Conservation (phyloP, 352 stramenopile species). For the Globisporangium irregulare region DNA sequence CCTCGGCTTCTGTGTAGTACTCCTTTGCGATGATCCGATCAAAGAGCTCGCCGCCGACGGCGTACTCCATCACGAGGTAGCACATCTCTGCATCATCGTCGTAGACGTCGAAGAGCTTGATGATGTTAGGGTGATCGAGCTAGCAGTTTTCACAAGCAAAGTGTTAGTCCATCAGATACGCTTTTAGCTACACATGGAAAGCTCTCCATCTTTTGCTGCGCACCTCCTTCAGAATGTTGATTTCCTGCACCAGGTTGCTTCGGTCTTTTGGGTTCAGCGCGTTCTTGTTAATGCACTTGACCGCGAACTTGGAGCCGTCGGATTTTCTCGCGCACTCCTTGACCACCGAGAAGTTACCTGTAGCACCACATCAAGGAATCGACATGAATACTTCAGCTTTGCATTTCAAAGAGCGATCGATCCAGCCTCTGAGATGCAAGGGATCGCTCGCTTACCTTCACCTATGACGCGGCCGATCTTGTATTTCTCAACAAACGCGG, state of each 20-base stretch:
- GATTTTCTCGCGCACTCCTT: constrained; percentile 62
- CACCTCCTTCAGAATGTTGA: constrained; percentile 77
- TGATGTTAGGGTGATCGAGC: constrained; percentile 87
- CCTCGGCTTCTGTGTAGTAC: constrained; percentile 90
- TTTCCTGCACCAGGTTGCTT: constrained; percentile 77
- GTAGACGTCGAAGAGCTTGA: constrained; percentile 84
- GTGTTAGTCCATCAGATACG: not conserved
- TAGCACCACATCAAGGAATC: not conserved
- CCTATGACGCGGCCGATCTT: constrained; percentile 73
- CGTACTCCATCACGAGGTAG: constrained; percentile 89
- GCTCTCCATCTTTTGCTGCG: not conserved
- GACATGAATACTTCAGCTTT: not conserved
- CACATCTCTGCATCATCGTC: constrained; percentile 71
- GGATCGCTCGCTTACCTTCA: constrained; percentile 32
- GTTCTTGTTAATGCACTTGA: constrained; percentile 86
- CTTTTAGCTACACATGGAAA: no score
- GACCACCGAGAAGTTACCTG: constrained; percentile 85
- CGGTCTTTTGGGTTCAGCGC: constrained; percentile 77
- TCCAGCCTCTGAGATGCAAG: not conserved
- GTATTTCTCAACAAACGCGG: constrained; percentile 72
- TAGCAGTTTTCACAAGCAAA: constrained; percentile 13
- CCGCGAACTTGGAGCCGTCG: constrained; percentile 55
- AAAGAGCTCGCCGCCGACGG: constrained; percentile 90
- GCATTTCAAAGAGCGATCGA: not conserved
- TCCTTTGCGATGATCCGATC: constrained; percentile 92